Evolutionary conservation across 495 filamentous ascomycete genomes (phyloP).

Genomic region (Neurospora sp.): DNA sequence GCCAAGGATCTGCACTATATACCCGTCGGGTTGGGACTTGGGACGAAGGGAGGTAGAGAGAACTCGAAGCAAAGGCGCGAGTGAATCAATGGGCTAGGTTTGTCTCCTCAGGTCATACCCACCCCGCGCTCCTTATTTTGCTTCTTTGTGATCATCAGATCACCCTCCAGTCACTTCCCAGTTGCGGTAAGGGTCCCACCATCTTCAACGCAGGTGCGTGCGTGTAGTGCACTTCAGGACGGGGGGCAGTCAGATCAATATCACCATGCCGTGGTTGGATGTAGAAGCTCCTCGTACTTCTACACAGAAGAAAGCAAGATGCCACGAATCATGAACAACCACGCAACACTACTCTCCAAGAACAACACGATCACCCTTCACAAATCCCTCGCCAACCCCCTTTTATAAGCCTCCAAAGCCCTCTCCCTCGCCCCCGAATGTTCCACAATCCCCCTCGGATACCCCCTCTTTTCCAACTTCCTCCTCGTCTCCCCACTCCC

Average conservation of each 20-base stretch:
- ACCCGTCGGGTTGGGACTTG: background rate
- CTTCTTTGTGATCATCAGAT: background rate
- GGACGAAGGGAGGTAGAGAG: background rate
- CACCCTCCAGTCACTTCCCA: background rate
- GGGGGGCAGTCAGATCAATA: background rate
- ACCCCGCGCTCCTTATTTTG: background rate
- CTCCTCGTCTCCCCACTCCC: constrained; percentile 45
- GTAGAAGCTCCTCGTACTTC: background rate
- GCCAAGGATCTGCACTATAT: background rate
- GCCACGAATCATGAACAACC: background rate
- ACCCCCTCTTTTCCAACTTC: constrained; percentile 53
- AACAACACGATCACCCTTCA: background rate
- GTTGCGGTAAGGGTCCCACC: background rate
- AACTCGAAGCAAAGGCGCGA: background rate
- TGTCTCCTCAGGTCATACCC: no score
- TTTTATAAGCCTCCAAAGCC: constrained; percentile 65
- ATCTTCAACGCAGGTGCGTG: background rate
- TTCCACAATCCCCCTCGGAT: constrained; percentile 65
- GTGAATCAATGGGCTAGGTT: no score
- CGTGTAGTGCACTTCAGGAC: background rate
- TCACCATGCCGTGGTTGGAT: background rate
- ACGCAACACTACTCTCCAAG: background rate
- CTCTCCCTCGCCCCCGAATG: constrained; percentile 58
- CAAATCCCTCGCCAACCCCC: constrained; percentile 13
- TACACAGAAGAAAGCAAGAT: background rate